Base-by-base conservation (phyloP, 1,284 basidiomycete species). In the Rhodotorula sp. region DNA sequence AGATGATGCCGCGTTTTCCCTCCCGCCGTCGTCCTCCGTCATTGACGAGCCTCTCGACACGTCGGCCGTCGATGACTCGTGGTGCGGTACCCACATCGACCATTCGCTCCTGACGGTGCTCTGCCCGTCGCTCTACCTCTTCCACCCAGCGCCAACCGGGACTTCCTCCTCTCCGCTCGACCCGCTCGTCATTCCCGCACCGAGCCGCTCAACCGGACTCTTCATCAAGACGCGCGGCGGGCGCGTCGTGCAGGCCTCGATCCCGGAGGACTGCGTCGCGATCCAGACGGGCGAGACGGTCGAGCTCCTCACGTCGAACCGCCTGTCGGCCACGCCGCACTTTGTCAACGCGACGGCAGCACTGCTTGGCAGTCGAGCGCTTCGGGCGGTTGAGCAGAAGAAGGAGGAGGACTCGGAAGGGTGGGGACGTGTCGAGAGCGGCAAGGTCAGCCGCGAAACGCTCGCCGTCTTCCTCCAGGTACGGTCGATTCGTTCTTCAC, bases 281-380 rank as follows among this genome's bases (percentile, higher is more conserved):
- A 95, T 97, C 82, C 93, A 97, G 81, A 96, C 92, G 0, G 93
- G 93, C 13, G 92, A 97, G 82, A 91, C 93, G 21, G 86, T 97
- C 44, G 88, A 94, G 80, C 84, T 97, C 45, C 89, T 93, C 19
- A 95, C 93, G 1, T 87, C 85, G 25, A 87, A 88, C 17, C 86
- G 84, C 70, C 83, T 97, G 25, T 86, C 88, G 57, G 93, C 93
- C 0, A 97, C 93, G 1, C 92, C 93, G 13, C 93, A 97, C 78
- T 96, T 91, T 77, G 93, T 97, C 50, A 87, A 88, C 67, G 80
- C 80, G 7, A 80, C 77, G 3, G 65, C 66, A 3, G 50, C 54
- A 4, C 25, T 57, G 2, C 69, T 71, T 46, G 72, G 57, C 7
- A 56, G 27, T 34, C 52, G 56, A n/a, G 70, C 64, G 5, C 64